Conservation (phyloP, 768 basidiomycete species). For the Suillus weaverae region DNA sequence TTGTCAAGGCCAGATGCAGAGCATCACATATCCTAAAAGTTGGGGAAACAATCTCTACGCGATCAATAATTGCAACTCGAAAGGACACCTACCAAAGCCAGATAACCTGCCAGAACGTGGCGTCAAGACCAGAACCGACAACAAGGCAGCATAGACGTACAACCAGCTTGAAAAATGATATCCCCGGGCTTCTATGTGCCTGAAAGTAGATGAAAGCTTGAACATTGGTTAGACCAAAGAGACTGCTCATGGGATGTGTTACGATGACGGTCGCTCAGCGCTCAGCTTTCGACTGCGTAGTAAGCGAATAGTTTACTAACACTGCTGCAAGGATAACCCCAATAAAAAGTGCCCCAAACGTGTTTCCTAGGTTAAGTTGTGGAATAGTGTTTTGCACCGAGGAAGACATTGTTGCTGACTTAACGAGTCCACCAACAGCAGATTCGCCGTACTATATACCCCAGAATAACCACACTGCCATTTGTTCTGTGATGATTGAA, state of each 20-base stretch:
- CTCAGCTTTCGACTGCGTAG: background rate
- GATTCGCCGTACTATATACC: background rate
- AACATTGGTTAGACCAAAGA: background rate
- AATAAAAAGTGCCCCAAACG: conserved; percentile 2
- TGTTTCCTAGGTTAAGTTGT: background rate
- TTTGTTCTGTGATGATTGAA: background rate
- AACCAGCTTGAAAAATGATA: background rate
- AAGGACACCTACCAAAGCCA: conserved; percentile 9
- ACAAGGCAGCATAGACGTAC: background rate
- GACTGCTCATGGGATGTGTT: background rate
- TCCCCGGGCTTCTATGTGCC: background rate
- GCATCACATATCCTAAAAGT: conserved; percentile 35
- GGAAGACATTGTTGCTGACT: background rate
- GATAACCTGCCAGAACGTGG: conserved; percentile 1
- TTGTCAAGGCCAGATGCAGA: conserved; percentile 35
- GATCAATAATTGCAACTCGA: background rate
- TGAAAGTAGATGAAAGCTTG: background rate
- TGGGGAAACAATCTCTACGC: background rate
- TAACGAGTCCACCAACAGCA: background rate
- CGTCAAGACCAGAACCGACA: background rate
- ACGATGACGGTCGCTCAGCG: background rate
- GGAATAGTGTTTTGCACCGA: background rate
- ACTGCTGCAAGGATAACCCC: background rate
- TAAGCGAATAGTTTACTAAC: background rate
- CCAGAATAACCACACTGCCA: background rate